These are phyloP conservation scores for Geosmithia putterillii DNA, from an alignment of 2,329 filamentous ascomycete genomes.

Conservation along the genomic window DNA sequence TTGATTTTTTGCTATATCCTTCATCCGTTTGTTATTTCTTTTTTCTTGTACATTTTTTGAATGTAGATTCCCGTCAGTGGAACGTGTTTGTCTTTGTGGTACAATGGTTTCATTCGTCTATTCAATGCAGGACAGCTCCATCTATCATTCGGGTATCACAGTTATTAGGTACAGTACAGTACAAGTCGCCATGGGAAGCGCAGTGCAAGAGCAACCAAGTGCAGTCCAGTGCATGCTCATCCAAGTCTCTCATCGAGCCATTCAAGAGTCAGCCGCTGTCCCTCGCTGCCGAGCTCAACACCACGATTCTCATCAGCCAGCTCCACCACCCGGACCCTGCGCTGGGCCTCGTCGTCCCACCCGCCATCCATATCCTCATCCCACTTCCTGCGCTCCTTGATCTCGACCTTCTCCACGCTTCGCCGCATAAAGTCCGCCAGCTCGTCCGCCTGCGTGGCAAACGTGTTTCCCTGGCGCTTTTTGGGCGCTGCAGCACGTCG, in stretches of 20 bases:
- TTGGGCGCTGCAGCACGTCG: conserved; percentile 2
- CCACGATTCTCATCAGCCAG: conserved; percentile 18
- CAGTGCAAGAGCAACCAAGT: too few species aligned
- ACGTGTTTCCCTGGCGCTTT: conserved; percentile 22
- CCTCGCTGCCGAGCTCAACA: conserved; percentile 13
- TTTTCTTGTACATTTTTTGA: too few species aligned
- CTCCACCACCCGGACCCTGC: conserved; percentile 24
- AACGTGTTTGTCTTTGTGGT: too few species aligned
- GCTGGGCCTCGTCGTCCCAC: conserved; percentile 19
- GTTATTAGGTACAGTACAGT: too few species aligned
- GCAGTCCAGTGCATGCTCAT: too few species aligned
- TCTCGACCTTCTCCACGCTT: conserved; percentile 33
- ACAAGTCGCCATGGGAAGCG: too few species aligned
- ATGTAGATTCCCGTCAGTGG: too few species aligned
- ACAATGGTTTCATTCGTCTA: too few species aligned
- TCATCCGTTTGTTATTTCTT: too few species aligned
- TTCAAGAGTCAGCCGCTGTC: conserved; percentile 10
- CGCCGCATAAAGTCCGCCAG: conserved; percentile 34
- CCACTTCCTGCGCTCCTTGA: conserved; percentile 27
- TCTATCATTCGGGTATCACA: too few species aligned
- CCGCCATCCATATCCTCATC: conserved; percentile 21
- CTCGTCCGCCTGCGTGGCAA: conserved; percentile 32
- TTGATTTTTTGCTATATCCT: background rate
- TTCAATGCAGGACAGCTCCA: too few species aligned
- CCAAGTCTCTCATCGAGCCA: conserved; percentile 15